phyloP scores from a whole-genome alignment of 441 rosid species.

The Eruca vesicaria region DNA sequence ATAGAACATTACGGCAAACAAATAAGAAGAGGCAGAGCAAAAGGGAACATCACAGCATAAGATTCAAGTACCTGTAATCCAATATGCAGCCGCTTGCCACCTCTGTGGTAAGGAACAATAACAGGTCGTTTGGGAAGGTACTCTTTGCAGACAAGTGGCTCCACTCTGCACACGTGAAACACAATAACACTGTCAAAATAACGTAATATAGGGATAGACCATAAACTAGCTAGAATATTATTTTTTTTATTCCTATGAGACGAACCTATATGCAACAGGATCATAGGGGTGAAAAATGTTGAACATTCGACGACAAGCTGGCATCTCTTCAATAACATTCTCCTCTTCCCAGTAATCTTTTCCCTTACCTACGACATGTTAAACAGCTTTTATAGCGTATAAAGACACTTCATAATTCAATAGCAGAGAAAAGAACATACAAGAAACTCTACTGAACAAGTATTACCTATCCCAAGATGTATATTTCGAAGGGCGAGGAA shows the following conservation, averaged over 20 bases:
- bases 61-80: conserved; percentile 69
- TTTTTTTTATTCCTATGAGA: too few relatives aligned
- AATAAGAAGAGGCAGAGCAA: not conserved
- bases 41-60: not conserved
- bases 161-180: conserved; percentile 59
- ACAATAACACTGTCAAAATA: conserved; percentile 14
- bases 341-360: conserved; percentile 87
- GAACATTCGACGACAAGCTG: conserved; percentile 95
- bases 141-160: conserved; percentile 96
- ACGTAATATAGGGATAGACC: not conserved
- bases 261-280: conserved; percentile 99
- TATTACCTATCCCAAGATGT: conserved; percentile 83
- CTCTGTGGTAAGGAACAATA: conserved; percentile 93
- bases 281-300: conserved; percentile 98
- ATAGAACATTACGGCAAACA: not conserved
- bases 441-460: not conserved
- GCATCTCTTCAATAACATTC: conserved; percentile 85
- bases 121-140: conserved; percentile 69
- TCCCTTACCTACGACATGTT: conserved; percentile 69
- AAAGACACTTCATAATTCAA: too few relatives aligned
- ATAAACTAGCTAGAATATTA: too few relatives aligned
- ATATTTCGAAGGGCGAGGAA: conserved; percentile 88
- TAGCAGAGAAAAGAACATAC: not conserved
- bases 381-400: conserved; percentile 6
- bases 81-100: conserved; percentile 96